phyloP scores from a whole-genome alignment of 1,139 yeast genomes.

The Tardiomyces depauwii region DNA sequence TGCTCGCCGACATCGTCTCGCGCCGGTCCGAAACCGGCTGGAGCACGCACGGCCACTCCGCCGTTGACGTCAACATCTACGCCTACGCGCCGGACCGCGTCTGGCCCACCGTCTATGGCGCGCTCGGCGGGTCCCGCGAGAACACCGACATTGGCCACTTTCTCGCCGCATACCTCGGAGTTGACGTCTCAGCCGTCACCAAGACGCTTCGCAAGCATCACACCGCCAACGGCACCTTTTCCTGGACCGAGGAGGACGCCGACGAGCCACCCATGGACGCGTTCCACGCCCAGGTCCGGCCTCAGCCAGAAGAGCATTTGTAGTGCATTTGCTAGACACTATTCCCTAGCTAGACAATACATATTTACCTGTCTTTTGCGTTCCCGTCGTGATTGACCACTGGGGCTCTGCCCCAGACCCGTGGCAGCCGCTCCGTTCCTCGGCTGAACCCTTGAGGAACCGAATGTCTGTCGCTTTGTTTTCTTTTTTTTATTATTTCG shows the following conservation, averaged over 20 bases:
- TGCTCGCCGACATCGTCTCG: conserved; percentile 51
- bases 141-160: conserved; percentile 73
- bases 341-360: too few species aligned
- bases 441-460: too few species aligned
- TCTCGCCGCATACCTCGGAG: conserved; percentile 48
- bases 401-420: too few species aligned
- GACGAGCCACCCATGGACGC: not conserved
- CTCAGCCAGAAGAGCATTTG: too few species aligned
- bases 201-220: conserved; percentile 14
- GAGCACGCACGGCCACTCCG: conserved; percentile 86
- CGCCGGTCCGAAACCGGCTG: conserved; percentile 69
- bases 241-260: not conserved
- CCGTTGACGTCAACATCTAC: conserved; percentile 80
- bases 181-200: conserved; percentile 43
- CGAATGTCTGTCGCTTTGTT: too few species aligned
- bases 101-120: conserved; percentile 29
- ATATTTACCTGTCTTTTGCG: too few species aligned
- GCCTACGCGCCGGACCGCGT: conserved; percentile 48
- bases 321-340: too few species aligned
- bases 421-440: too few species aligned
- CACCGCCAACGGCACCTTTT: not conserved
- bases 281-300: not conserved
- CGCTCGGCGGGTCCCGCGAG: conserved; percentile 68
- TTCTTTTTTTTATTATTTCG: too few species aligned
- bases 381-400: too few species aligned